A percentile compares a stretch with the other conserved stretches of the same genome.
Evolutionary conservation across 2,329 filamentous ascomycete species (phyloP).

Genomic region (Penicillium sp.): DNA sequence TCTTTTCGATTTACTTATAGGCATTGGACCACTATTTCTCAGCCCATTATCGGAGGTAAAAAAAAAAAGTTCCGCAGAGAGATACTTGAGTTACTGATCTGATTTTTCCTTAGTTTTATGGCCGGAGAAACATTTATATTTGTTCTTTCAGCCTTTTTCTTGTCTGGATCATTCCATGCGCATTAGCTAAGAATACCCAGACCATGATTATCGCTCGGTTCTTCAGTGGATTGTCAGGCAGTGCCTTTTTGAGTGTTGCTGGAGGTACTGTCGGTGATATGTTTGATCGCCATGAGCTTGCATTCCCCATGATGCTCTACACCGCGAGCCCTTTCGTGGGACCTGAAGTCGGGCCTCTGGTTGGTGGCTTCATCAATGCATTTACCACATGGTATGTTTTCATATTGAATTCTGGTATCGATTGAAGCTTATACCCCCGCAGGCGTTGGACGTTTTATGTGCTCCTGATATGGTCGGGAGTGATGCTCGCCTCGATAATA

Average conservation of each 20-base stretch:
- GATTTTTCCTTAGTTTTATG: slow-evolving; percentile 60
- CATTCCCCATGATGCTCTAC: slow-evolving; percentile 80
- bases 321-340: slow-evolving; percentile 60
- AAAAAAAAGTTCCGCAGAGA: too few species aligned
- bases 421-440: slow-evolving; percentile 7
- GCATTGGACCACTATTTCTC: slow-evolving; percentile 61
- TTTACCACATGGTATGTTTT: slow-evolving; percentile 58
- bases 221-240: slow-evolving; percentile 52
- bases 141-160: slow-evolving; percentile 57
- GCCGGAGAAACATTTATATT: slow-evolving; percentile 77
- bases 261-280: slow-evolving; percentile 84
- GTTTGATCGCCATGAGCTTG: slow-evolving; percentile 66
- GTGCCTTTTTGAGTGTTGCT: slow-evolving; percentile 64
- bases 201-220: slow-evolving; percentile 78
- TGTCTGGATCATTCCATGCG: slow-evolving; percentile 78
- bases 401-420: background rate
- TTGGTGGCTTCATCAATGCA: slow-evolving; percentile 79
- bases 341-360: slow-evolving; percentile 56
- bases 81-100: too few species aligned
- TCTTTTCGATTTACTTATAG: slow-evolving; percentile 16
- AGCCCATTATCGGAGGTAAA: slow-evolving; percentile 59
- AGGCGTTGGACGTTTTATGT: slow-evolving; percentile 81
- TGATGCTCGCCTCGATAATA: slow-evolving; percentile 62
- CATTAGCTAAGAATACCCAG: slow-evolving; percentile 75
- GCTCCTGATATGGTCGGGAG: slow-evolving; percentile 75